Percentiles rank a stretch among this genome's conserved stretches.
Conservation (phyloP, 495 filamentous ascomycete species). For the Echria macrotheca region DNA sequence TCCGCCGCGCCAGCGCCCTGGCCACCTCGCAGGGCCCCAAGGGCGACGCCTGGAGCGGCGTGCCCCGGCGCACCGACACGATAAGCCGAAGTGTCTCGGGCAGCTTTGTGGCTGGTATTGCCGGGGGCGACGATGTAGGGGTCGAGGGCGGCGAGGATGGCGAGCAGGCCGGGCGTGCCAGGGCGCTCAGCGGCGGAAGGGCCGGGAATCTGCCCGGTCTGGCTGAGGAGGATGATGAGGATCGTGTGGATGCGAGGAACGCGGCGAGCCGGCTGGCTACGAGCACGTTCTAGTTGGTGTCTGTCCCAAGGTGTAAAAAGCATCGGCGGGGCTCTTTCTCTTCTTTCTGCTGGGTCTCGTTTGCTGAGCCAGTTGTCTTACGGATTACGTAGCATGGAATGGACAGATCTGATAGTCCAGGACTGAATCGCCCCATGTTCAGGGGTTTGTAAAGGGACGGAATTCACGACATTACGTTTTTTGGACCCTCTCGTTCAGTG, state of each 20-base stretch:
- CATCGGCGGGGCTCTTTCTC: too few relatives aligned
- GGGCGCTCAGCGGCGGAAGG: constrained; percentile 54
- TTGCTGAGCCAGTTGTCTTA: too few relatives aligned
- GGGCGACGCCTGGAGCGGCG: constrained; percentile 95
- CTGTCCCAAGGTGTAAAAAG: too few relatives aligned
- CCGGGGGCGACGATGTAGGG: constrained; percentile 40
- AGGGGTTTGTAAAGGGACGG: too few relatives aligned
- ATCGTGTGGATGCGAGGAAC: constrained; percentile 90
- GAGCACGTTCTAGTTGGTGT: constrained; percentile 77
- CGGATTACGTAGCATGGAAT: too few relatives aligned
- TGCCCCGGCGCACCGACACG: constrained; percentile 73
- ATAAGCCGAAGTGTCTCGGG: constrained; percentile 71
- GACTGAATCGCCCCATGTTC: too few relatives aligned
- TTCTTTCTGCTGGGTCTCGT: too few relatives aligned
- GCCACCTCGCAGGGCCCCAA: constrained; percentile 87
- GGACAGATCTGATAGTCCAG: too few relatives aligned
- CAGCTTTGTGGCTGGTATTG: constrained; percentile 48
- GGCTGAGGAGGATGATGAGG: constrained; percentile 85
- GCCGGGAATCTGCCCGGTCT: constrained; percentile 46
- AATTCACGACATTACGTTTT: too few relatives aligned
- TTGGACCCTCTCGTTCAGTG: too few relatives aligned
- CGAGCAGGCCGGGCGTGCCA: constrained; percentile 35
- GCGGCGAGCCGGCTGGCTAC: constrained; percentile 89
- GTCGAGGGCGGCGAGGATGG: constrained; percentile 41
- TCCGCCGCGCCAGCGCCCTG: constrained; percentile 68